These are phyloP conservation scores for Porcisia hertigi DNA, from an alignment of 208 protist genomes.

Conservation along the genomic window DNA sequence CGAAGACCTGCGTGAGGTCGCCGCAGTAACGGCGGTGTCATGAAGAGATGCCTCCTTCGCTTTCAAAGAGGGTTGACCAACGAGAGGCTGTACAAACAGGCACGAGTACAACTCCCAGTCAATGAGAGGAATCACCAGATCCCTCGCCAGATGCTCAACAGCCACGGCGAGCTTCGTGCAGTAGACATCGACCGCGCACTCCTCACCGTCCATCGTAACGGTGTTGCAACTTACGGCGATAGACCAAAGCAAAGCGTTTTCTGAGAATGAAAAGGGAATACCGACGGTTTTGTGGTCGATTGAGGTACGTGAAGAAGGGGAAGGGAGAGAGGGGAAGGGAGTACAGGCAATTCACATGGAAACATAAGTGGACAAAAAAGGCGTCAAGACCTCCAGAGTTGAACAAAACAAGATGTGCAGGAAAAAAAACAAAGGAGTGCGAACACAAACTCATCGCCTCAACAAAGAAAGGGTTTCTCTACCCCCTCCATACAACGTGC, in stretches of 20 bases:
- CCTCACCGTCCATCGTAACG: background rate
- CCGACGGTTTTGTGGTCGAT: too few species aligned
- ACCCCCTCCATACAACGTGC: too few species aligned
- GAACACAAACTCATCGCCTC: too few species aligned
- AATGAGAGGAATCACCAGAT: slow-evolving; percentile 33
- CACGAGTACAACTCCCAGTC: slow-evolving; percentile 38
- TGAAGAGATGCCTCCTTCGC: background rate
- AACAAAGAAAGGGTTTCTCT: too few species aligned
- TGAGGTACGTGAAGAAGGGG: too few species aligned
- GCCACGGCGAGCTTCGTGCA: slow-evolving; percentile 12
- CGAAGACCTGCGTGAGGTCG: background rate
- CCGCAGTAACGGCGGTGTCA: background rate
- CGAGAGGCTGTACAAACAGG: slow-evolving; percentile 34
- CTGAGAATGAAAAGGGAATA: background rate
- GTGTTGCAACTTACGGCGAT: background rate
- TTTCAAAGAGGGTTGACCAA: slow-evolving; percentile 8
- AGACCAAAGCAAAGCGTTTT: background rate
- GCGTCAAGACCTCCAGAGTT: too few species aligned
- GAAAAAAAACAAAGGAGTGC: too few species aligned
- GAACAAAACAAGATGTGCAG: too few species aligned
- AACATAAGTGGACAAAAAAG: too few species aligned
- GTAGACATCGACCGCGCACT: slow-evolving; percentile 12
- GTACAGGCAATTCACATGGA: too few species aligned
- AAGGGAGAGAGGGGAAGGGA: background rate
- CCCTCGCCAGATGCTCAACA: slow-evolving; percentile 27